Base-by-base conservation (phyloP, 2,329 filamentous ascomycete species). In the Alternaria sp. region DNA sequence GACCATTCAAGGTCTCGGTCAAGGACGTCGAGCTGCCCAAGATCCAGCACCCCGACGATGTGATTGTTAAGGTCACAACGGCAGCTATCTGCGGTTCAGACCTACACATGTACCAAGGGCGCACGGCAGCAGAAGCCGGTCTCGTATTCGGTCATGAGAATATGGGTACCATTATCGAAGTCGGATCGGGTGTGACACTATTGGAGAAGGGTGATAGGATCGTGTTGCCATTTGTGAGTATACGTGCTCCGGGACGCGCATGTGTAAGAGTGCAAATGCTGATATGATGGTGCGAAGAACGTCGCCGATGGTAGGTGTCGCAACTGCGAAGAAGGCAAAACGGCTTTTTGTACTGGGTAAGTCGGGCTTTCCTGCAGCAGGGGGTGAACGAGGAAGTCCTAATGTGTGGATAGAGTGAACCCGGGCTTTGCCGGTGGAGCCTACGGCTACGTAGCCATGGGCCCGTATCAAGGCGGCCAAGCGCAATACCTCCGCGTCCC, bases 401-500 rank as follows among this genome's bases (percentile, higher is more conserved):
- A 46, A 72, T 46, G 16, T 18, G 3, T 11, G 26, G 16, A 18
- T 28, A 75, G 74, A 3, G 84, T 87, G 3, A 88, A 88, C 66
- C 84, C 85, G 1, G 86, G 85, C 0, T 88, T 88, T 64, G 86
- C 86, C 2, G 86, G 86, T 6, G 86, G 85, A 8, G 85, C 85
- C 20, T 88, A 87, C 57, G 85, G 87, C 6, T 87, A 89, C 66
- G 87, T 89, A n/a, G 80, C 84, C 11, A 86, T 87, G 86, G 86
- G 87, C 1, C 81, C 81, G 1, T 84, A 84, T 60, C 81, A 83
- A 55, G 84, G 83, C 57, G 85, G 85, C 14, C 86, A 89, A 70
- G 88, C 88, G 3, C 87, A 90, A 70, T 90, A 87, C 59, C 77
- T 90, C 18, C 82, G 87, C 4, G 85, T 90, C 2, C 88, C 88